These are phyloP conservation scores for Amyloporia xantha DNA, from an alignment of 768 basidiomycete species.

Conservation along the genomic window DNA sequence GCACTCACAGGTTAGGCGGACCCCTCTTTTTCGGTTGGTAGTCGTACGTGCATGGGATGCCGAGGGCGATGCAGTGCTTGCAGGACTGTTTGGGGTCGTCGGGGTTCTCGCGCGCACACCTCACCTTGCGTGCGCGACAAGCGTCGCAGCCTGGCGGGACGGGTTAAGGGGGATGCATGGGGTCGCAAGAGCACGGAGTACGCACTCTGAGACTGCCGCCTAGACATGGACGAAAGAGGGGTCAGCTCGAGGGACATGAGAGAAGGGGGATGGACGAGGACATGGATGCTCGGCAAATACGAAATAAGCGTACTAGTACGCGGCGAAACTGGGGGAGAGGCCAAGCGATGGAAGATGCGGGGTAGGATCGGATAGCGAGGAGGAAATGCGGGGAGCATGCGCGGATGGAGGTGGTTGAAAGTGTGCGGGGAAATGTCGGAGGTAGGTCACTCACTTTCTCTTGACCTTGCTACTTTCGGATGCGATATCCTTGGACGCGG, in stretches of 20 bases:
- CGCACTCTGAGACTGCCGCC: conserved; percentile 83
- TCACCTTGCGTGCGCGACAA: conserved; percentile 80
- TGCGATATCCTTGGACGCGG: conserved; percentile 43
- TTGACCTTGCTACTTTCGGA: conserved; percentile 71
- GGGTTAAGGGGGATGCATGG: conserved; percentile 20
- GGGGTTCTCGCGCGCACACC: conserved; percentile 74
- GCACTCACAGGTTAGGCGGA: conserved; percentile 78
- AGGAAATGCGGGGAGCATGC: conserved; percentile 32
- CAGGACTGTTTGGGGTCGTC: conserved; percentile 74
- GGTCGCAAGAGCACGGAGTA: conserved; percentile 18
- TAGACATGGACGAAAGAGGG: conserved; percentile 33
- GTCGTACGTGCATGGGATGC: conserved; percentile 83
- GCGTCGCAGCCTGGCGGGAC: conserved; percentile 67
- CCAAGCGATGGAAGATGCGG: conserved; percentile 35
- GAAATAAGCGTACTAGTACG: conserved; percentile 2
- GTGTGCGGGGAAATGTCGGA: conserved; percentile 52
- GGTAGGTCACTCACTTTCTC: conserved; percentile 63
- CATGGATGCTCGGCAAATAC: conserved; percentile 18
- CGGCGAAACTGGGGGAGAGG: conserved; percentile 19
- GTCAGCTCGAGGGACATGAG: conserved; percentile 11
- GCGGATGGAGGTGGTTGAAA: conserved; percentile 28
- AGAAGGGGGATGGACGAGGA: conserved; percentile 20
- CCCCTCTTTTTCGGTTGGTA: conserved; percentile 93
- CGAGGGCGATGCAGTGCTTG: conserved; percentile 81
- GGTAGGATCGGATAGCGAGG: conserved; percentile 27